A percentile compares a stretch with the other conserved stretches of the same genome.
These are phyloP conservation scores for Naganishia friedmannii DNA, from an alignment of 768 basidiomycete genomes.

Conservation along the genomic window DNA sequence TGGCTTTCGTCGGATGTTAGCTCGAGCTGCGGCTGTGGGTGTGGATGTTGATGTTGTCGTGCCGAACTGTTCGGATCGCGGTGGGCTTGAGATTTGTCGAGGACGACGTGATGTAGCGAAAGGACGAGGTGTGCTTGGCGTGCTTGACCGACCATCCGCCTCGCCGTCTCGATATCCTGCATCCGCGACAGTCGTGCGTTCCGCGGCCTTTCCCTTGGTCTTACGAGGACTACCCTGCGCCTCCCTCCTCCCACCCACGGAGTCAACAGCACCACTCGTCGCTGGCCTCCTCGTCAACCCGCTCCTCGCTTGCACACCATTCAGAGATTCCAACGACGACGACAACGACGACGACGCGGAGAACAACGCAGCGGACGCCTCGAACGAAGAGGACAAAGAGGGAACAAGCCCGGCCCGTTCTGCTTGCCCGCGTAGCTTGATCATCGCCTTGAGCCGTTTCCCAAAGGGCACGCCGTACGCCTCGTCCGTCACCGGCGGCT, in stretches of 20 bases:
- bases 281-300: slow-evolving; percentile 7
- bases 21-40: background rate
- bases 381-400: too few species aligned
- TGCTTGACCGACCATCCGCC: background rate
- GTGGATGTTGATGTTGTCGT: background rate
- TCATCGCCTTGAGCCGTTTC: slow-evolving; percentile 21
- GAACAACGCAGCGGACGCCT: too few species aligned
- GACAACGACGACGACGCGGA: too few species aligned
- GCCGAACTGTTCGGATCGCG: too few species aligned
- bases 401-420: background rate
- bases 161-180: too few species aligned
- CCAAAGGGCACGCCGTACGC: slow-evolving; percentile 26
- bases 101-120: too few species aligned
- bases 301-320: too few species aligned
- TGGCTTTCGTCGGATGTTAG: slow-evolving; percentile 7
- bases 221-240: background rate
- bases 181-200: too few species aligned
- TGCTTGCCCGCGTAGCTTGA: slow-evolving; percentile 5
- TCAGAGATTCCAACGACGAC: too few species aligned
- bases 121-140: background rate
- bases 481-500: slow-evolving; percentile 10
- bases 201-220: background rate
- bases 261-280: background rate
- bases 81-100: too few species aligned
- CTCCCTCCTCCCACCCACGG: background rate